These are phyloP conservation scores for Triadica sebifera DNA, from an alignment of 345 rosid species.

Conservation along the genomic window DNA sequence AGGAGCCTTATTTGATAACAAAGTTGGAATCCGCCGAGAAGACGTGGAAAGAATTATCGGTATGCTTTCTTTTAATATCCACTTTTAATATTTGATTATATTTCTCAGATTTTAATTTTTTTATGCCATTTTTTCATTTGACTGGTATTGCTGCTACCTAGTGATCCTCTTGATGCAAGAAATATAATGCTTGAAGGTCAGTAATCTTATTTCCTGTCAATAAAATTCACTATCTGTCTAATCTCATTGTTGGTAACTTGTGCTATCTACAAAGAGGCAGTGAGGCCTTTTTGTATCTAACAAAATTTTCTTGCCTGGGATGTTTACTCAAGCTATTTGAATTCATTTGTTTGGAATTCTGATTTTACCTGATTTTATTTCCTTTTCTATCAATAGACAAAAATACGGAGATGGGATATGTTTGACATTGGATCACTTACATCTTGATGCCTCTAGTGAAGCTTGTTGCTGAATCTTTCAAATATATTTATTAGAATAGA, in stretches of 20 bases:
- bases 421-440: background rate
- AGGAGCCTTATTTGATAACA: slow-evolving; percentile 76
- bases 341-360: background rate
- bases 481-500: too few species aligned
- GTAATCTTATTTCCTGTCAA: slow-evolving; percentile 4
- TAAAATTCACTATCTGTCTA: background rate
- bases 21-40: slow-evolving; percentile 94
- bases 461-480: background rate
- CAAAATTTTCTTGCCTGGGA: background rate
- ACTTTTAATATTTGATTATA: background rate
- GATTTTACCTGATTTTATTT: background rate
- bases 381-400: too few species aligned
- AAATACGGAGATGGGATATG: background rate
- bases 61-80: slow-evolving; percentile 25
- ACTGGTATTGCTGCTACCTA: slow-evolving; percentile 77
- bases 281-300: background rate
- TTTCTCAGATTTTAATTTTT: background rate
- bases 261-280: background rate
- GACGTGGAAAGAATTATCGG: slow-evolving; percentile 95
- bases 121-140: slow-evolving; percentile 8
- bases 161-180: slow-evolving; percentile 90
- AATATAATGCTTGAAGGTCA: slow-evolving; percentile 98
- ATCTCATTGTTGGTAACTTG: background rate
- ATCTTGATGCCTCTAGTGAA: background rate
- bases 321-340: background rate